Percentiles rank a stretch among this genome's conserved stretches.
These are phyloP conservation scores for Aureobasidium subglaciale DNA, from an alignment of 2,329 filamentous ascomycete species.

Conservation along the genomic window DNA sequence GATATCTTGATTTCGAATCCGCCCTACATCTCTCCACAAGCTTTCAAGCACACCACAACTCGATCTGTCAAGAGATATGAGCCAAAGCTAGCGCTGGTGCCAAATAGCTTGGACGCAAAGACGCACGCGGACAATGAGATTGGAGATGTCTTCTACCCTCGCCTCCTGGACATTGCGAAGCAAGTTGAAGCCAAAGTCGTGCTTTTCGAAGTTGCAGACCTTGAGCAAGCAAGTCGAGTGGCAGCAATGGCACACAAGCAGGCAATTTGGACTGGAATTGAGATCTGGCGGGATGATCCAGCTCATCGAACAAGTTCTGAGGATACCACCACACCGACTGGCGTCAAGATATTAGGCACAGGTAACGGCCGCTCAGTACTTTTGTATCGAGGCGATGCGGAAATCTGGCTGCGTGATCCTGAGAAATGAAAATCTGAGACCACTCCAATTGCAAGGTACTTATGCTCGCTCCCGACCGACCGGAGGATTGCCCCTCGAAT, in stretches of 20 bases:
- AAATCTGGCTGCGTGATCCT: slow-evolving; percentile 15
- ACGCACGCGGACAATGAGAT: slow-evolving; percentile 14
- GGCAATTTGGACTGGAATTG: slow-evolving; percentile 37
- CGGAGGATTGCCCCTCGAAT: neutral
- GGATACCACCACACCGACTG: neutral
- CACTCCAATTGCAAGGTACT: no score
- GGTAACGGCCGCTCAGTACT: slow-evolving; percentile 40
- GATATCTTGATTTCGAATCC: slow-evolving; percentile 80
- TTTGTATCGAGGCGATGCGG: slow-evolving; percentile 30
- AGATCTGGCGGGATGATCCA: slow-evolving; percentile 68
- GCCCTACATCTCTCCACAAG: slow-evolving; percentile 70
- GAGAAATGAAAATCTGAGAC: no score
- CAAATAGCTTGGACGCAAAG: slow-evolving; percentile 31
- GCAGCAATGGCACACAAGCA: slow-evolving; percentile 39
- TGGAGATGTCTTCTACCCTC: slow-evolving; percentile 60
- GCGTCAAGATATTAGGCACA: slow-evolving; percentile 29
- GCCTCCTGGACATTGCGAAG: slow-evolving; percentile 51
- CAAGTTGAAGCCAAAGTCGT: slow-evolving; percentile 47
- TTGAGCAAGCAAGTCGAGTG: slow-evolving; percentile 60
- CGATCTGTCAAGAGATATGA: slow-evolving; percentile 76
- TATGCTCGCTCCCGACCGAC: neutral
- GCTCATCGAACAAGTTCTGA: slow-evolving; percentile 17
- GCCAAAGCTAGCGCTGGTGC: slow-evolving; percentile 71
- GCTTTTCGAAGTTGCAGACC: slow-evolving; percentile 65
- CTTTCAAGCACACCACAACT: slow-evolving; percentile 56